Conservation (phyloP, 495 filamentous ascomycete species). For the Penicillium riverlandense region DNA sequence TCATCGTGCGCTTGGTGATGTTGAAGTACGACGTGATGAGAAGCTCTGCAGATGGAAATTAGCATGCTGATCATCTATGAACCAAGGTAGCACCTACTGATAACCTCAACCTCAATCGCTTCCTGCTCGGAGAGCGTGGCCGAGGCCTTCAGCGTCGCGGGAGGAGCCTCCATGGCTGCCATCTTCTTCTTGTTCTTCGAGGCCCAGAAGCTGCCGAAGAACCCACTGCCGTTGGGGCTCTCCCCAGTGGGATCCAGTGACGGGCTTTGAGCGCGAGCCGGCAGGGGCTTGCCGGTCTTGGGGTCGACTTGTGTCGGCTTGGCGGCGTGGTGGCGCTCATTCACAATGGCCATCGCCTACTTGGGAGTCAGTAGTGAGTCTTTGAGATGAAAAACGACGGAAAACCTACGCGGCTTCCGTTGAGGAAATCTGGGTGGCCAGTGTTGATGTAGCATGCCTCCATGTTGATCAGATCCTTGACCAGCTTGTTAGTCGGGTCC, state of each 20-base stretch:
- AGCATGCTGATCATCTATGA: neutral
- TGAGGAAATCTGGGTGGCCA: conserved; percentile 95
- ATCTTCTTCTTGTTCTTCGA: conserved; percentile 99
- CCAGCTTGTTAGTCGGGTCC: conserved; percentile 96
- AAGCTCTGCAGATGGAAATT: conserved; percentile 53
- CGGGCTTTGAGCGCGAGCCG: conserved; percentile 64
- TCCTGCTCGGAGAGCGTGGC: conserved; percentile 90
- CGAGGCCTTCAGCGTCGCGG: conserved; percentile 86
- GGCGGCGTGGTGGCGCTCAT: conserved; percentile 70
- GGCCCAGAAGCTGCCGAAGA: conserved; percentile 96
- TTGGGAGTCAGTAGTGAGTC: conserved; percentile 8
- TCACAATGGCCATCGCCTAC: conserved; percentile 93
- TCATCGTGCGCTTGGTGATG: conserved; percentile 97
- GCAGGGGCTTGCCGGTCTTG: conserved; percentile 94
- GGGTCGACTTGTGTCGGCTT: conserved; percentile 97
- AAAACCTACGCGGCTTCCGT: conserved; percentile 70
- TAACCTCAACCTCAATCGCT: conserved; percentile 91
- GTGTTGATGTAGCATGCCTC: conserved; percentile 98
- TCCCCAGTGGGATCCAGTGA: conserved; percentile 50
- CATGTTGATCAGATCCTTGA: conserved; percentile 88
- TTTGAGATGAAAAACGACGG: neutral
- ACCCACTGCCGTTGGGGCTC: conserved; percentile 58
- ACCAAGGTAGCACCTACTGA: conserved; percentile 59
- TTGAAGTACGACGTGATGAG: conserved; percentile 96
- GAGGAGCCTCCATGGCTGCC: conserved; percentile 95